These are phyloP conservation scores for Verticillium klebahnii DNA, from an alignment of 2,329 filamentous ascomycete genomes.

Conservation along the genomic window DNA sequence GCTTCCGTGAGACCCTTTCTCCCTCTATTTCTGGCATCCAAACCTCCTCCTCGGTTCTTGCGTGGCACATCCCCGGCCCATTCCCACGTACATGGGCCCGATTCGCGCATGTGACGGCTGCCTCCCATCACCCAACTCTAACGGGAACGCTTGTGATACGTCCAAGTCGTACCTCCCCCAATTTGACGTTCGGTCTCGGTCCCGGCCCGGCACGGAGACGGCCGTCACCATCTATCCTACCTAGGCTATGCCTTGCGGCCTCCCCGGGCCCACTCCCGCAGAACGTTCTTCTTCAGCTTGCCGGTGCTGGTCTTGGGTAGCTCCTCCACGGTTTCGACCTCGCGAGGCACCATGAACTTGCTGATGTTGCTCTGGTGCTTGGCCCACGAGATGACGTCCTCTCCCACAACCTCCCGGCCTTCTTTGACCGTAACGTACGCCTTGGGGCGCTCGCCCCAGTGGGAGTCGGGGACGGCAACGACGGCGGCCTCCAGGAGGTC, in stretches of 20 bases:
- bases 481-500: constrained; percentile 89
- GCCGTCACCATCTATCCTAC: neutral
- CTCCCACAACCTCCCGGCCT: constrained; percentile 54
- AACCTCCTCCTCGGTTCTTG: neutral
- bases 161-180: neutral
- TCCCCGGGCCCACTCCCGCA: constrained; percentile 75
- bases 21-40: neutral
- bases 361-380: constrained; percentile 76
- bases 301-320: constrained; percentile 96
- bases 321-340: constrained; percentile 75
- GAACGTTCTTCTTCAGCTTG: constrained; percentile 91
- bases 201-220: neutral
- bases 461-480: constrained; percentile 78
- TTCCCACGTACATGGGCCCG: neutral
- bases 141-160: neutral
- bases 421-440: constrained; percentile 81
- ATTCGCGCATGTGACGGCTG: neutral
- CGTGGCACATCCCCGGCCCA: neutral
- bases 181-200: neutral
- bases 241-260: constrained; percentile 4
- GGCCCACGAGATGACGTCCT: constrained; percentile 81
- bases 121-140: neutral
- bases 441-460: constrained; percentile 96
- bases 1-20: neutral
- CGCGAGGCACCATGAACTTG: constrained; percentile 78